Evolutionary conservation across 1,284 basidiomycete genomes (phyloP).

Genomic region (Ganoderma boninense): DNA sequence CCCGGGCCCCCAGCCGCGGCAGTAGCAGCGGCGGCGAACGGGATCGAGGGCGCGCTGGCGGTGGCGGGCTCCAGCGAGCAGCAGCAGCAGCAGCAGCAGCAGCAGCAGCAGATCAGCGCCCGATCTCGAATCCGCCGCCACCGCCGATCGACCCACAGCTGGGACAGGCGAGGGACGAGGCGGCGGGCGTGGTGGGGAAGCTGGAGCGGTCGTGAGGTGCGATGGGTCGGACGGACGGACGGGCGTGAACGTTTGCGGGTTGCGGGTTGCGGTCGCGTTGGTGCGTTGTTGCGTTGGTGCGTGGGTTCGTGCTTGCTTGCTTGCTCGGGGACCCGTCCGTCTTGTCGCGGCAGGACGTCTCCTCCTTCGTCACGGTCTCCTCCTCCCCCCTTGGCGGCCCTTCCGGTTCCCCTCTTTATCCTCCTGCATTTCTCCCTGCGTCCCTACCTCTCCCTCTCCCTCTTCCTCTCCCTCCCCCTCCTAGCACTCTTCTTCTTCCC

Average conservation of each 20-base stretch:
- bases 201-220: slow-evolving; percentile 34
- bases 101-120: no score
- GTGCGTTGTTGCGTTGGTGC: neutral
- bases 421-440: no score
- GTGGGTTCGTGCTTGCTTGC: neutral
- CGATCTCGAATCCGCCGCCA: slow-evolving; percentile 15
- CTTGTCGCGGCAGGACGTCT: slow-evolving; percentile 1
- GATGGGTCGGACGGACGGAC: neutral
- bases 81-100: slow-evolving; percentile 33
- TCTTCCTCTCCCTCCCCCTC: neutral
- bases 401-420: no score
- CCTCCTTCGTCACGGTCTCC: neutral
- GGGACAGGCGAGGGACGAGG: slow-evolving; percentile 47
- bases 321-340: neutral
- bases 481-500: neutral
- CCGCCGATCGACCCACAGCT: slow-evolving; percentile 44
- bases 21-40: slow-evolving; percentile 35
- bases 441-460: neutral
- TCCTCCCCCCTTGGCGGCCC: neutral
- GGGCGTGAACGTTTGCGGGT: neutral
- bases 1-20: neutral
- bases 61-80: slow-evolving; percentile 23
- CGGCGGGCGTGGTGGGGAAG: slow-evolving; percentile 44
- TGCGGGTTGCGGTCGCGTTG: neutral
- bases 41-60: slow-evolving; percentile 59